Conservation (phyloP, 2,329 filamentous ascomycete genomes). For the Zalaria sp. region DNA sequence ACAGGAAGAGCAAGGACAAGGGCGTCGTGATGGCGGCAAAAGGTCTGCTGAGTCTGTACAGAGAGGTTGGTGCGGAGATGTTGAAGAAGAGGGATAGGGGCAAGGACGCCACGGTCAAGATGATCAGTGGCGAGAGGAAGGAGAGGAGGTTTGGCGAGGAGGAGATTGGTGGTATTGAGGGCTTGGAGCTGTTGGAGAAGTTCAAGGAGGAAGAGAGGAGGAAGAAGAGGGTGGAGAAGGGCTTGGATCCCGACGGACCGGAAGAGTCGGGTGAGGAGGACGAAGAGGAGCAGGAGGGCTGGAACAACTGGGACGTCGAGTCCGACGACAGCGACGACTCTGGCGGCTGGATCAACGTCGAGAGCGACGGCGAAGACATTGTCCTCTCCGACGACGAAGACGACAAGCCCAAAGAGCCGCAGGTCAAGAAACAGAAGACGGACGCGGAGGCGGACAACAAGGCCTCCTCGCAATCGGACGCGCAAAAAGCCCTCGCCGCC, state of each 20-base stretch:
- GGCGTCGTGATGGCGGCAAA: slow-evolving; percentile 98
- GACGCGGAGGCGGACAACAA: slow-evolving; percentile 26
- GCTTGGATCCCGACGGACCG: slow-evolving; percentile 47
- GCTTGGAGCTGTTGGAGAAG: slow-evolving; percentile 76
- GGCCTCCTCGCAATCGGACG: not conserved
- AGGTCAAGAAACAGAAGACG: slow-evolving; percentile 48
- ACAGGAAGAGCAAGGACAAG: slow-evolving; percentile 95
- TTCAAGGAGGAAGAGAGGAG: slow-evolving; percentile 87
- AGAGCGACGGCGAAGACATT: slow-evolving; percentile 65
- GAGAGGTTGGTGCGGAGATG: slow-evolving; percentile 81
- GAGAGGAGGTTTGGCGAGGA: slow-evolving; percentile 75
- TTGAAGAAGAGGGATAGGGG: slow-evolving; percentile 81
- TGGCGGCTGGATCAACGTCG: slow-evolving; percentile 86
- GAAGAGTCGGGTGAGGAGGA: slow-evolving; percentile 48
- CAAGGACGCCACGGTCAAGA: slow-evolving; percentile 73
- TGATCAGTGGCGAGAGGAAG: slow-evolving; percentile 61
- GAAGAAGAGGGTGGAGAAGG: slow-evolving; percentile 55
- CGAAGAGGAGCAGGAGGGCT: slow-evolving; percentile 39
- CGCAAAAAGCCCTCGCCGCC: slow-evolving; percentile 1
- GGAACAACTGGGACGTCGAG: slow-evolving; percentile 47
- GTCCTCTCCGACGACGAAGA: slow-evolving; percentile 61
- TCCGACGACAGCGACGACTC: slow-evolving; percentile 53
- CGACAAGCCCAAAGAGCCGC: slow-evolving; percentile 37
- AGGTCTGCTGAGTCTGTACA: slow-evolving; percentile 76
- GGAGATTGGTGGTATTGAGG: slow-evolving; percentile 69